Evolutionary conservation across 441 rosid species (phyloP).

Genomic region (Melastoma candidum): DNA sequence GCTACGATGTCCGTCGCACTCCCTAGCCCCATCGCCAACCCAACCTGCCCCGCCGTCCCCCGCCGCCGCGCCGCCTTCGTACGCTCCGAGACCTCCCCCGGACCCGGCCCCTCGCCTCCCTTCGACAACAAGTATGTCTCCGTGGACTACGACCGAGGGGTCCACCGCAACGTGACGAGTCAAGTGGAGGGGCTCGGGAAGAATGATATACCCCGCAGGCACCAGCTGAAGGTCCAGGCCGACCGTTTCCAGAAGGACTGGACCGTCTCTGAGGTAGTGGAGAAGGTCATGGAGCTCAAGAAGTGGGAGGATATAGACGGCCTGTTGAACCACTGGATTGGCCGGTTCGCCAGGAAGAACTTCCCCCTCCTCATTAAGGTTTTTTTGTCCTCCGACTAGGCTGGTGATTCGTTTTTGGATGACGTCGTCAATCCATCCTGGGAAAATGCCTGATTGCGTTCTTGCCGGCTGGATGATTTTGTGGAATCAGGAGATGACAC

Average conservation of each 20-base stretch:
- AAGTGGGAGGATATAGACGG: conserved; percentile 44
- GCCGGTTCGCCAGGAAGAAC: conserved; percentile 75
- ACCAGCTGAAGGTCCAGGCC: conserved; percentile 42
- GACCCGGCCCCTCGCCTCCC: too few species aligned
- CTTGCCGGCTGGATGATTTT: background rate
- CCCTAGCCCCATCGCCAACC: too few species aligned
- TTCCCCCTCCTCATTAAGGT: conserved; percentile 64
- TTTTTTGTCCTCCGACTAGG: background rate
- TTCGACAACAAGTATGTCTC: conserved; percentile 26
- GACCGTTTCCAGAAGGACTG: conserved; percentile 86
- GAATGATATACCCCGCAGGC: conserved; percentile 48
- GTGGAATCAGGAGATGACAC: conserved; percentile 50
- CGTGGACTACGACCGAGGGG: conserved; percentile 74
- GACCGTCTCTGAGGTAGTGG: conserved; percentile 55
- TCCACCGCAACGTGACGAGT: conserved; percentile 43
- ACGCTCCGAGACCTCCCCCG: too few species aligned
- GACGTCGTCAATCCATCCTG: background rate
- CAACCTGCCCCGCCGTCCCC: too few species aligned
- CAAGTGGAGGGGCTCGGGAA: conserved; percentile 50
- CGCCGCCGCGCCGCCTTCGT: too few species aligned
- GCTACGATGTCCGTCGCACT: too few species aligned
- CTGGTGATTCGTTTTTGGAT: background rate
- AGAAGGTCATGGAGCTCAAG: conserved; percentile 39
- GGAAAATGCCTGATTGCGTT: background rate
- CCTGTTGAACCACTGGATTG: conserved; percentile 66